Evolutionary conservation across 1,284 basidiomycete genomes (phyloP).

Genomic region (Cryptococcus sp.): DNA sequence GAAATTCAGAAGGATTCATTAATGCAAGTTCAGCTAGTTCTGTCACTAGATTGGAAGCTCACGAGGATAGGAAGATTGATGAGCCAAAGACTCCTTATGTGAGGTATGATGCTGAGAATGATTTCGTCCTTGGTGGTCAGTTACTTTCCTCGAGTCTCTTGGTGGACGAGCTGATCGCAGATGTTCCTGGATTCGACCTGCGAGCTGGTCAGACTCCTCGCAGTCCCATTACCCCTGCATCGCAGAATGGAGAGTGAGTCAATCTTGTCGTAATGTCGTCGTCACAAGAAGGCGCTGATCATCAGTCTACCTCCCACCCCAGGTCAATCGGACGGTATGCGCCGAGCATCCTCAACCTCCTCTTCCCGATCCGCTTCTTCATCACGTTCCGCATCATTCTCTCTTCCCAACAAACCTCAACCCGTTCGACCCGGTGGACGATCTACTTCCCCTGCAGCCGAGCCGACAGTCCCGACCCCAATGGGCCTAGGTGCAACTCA

Average conservation of each 20-base stretch:
- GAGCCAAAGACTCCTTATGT: constrained; percentile 96
- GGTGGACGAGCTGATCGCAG: constrained; percentile 43
- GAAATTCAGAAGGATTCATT: constrained; percentile 87
- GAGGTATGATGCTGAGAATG: constrained; percentile 78
- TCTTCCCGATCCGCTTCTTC: constrained; percentile 70
- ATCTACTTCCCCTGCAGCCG: constrained; percentile 54
- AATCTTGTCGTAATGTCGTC: constrained; percentile 1
- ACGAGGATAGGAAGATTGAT: constrained; percentile 65
- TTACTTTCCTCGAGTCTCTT: constrained; percentile 1
- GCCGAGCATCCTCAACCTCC: constrained; percentile 58
- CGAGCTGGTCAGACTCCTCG: constrained; percentile 10
- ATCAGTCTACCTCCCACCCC: constrained; percentile 10
- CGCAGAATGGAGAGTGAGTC: constrained; percentile 17
- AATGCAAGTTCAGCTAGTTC: constrained; percentile 53
- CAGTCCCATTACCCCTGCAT: constrained; percentile 15
- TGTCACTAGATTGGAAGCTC: background rate
- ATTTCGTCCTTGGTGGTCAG: constrained; percentile 62
- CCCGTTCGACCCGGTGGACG: constrained; percentile 37
- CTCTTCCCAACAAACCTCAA: constrained; percentile 44
- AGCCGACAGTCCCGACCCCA: constrained; percentile 51
- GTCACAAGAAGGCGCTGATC: constrained; percentile 13
- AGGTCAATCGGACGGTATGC: background rate
- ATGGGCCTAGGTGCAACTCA: constrained; percentile 36
- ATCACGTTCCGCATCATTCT: constrained; percentile 74
- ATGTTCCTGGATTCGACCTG: constrained; percentile 52